A percentile compares a stretch with the other conserved stretches of the same genome.
Evolutionary conservation across 1,284 basidiomycete species (phyloP).

Genomic region (Mycosarcoma maydis): DNA sequence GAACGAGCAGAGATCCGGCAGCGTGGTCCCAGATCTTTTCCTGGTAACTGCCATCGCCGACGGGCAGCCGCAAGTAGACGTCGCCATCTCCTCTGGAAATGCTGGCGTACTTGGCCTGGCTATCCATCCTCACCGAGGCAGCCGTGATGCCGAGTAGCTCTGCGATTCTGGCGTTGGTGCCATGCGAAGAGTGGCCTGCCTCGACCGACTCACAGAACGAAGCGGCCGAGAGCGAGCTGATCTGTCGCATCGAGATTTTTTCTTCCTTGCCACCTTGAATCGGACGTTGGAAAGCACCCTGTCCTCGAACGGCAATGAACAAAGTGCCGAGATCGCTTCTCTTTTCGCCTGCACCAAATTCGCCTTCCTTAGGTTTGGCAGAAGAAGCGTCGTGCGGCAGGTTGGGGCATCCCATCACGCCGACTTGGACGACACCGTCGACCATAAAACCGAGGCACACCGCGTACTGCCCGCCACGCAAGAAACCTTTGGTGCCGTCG

Average conservation of each 20-base stretch:
- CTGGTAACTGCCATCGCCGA: slow-evolving; percentile 77
- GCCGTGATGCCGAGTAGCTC: slow-evolving; percentile 76
- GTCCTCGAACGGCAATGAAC: slow-evolving; percentile 61
- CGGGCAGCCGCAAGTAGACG: slow-evolving; percentile 90
- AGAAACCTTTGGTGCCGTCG: slow-evolving; percentile 93
- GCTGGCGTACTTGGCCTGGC: slow-evolving; percentile 93
- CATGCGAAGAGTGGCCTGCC: slow-evolving; percentile 88
- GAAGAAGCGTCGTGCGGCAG: slow-evolving; percentile 71
- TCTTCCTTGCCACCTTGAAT: slow-evolving; percentile 45
- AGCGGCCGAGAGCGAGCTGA: slow-evolving; percentile 69
- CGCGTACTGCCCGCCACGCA: slow-evolving; percentile 95
- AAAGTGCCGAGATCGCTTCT: slow-evolving; percentile 57
- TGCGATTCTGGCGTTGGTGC: slow-evolving; percentile 79
- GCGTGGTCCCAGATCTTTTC: slow-evolving; percentile 99
- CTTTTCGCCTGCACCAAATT: slow-evolving; percentile 49
- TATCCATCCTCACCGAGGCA: slow-evolving; percentile 88
- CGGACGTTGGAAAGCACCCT: slow-evolving; percentile 60
- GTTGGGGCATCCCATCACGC: slow-evolving; percentile 95
- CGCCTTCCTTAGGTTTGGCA: slow-evolving; percentile 62
- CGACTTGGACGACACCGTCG: slow-evolving; percentile 77
- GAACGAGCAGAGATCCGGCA: slow-evolving; percentile 82
- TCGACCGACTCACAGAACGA: slow-evolving; percentile 93
- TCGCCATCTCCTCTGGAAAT: slow-evolving; percentile 88
- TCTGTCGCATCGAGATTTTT: slow-evolving; percentile 59
- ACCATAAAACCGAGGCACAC: slow-evolving; percentile 92